phyloP scores from a whole-genome alignment of 2,329 filamentous ascomycete genomes.

The Chaetomium strumarium region DNA sequence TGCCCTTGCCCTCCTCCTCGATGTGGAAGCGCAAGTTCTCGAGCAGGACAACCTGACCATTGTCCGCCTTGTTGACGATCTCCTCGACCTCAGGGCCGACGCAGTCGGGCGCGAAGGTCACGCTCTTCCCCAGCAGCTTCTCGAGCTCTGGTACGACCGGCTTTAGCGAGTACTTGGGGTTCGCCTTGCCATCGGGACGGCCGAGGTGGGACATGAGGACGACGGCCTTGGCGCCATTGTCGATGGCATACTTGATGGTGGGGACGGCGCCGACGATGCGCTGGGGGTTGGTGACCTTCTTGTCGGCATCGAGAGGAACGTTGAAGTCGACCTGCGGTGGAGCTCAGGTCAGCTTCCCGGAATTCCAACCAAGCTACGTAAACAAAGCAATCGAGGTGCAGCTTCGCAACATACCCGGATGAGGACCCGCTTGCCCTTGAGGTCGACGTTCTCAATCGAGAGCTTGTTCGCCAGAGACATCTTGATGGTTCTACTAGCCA shows the following conservation, averaged over 20 bases:
- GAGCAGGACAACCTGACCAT: constrained; percentile 80
- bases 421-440: constrained; percentile 97
- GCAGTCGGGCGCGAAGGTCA: constrained; percentile 84
- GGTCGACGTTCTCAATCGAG: constrained; percentile 89
- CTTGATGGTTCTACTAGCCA: constrained; percentile 31
- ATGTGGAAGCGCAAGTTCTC: constrained; percentile 98
- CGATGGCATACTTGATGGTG: constrained; percentile 90
- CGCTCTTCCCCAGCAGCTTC: constrained; percentile 78
- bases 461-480: constrained; percentile 99
- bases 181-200: constrained; percentile 83
- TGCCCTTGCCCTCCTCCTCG: constrained; percentile 95
- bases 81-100: constrained; percentile 88
- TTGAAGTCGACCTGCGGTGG: constrained; percentile 89
- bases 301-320: constrained; percentile 87
- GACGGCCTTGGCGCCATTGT: constrained; percentile 85
- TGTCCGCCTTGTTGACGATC: constrained; percentile 73
- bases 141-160: constrained; percentile 87
- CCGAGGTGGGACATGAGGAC: constrained; percentile 98
- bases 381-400: not conserved
- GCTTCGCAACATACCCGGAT: constrained; percentile 70
- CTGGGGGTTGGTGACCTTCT: constrained; percentile 96
- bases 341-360: constrained; percentile 19
- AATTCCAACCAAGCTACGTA: not conserved
- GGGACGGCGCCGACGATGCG: constrained; percentile 93
- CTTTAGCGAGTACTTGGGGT: constrained; percentile 91